Evolutionary conservation across 225 moss, liverwort and hornwort species (phyloP), one percentile per base, ranked within the genome.

Genomic region (Antitrichia curtipendula): DNA sequence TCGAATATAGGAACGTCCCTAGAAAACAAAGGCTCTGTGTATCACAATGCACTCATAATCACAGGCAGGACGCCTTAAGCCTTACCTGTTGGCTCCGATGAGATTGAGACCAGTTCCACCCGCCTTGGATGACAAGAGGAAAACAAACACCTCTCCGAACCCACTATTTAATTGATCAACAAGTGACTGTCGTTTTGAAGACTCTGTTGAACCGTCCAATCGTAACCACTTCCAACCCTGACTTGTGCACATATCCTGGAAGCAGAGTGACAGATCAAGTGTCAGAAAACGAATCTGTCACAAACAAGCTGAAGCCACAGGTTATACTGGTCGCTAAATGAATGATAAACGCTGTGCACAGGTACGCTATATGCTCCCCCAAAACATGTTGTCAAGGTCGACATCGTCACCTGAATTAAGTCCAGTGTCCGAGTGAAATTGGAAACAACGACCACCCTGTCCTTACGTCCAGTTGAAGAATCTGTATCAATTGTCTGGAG

Each of bases 71-170:
- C 19, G 66, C 52, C 73, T 70, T 78, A 29, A 64, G 47, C 47
- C 82, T 83, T 82, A 96, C 96, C 97, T 92, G 83, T 95, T 97
- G 78, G 96, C 97, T 59, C 97, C 97, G 34, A 97, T 83, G 66
- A 97, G 97, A 84, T 97, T 96, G 65, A 97, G 94, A 86, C 97
- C 96, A 84, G 94, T 90, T 81, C 97, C 97, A 75, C 97, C 97
- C 61, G 96, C 97, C 87, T 96, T 97, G 49, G 97, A 94, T 53
- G 97, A 97, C 57, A 97, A 88, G 59, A 97, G 90, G 85, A 97
- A 97, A 81, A 95, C 89, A 85, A 87, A 93, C 87, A 91, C 91
- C 36, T 92, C 86, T 82, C 91, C 89, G 66, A 90, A 77, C 75
- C 90, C 91, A 88, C 90, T 83, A 86, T 97, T 97, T 52, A 97